Evolutionary conservation across 1,139 yeast species (phyloP), one percentile per base, ranked within the genome.

Genomic region (Eremothecium gossypii): DNA sequence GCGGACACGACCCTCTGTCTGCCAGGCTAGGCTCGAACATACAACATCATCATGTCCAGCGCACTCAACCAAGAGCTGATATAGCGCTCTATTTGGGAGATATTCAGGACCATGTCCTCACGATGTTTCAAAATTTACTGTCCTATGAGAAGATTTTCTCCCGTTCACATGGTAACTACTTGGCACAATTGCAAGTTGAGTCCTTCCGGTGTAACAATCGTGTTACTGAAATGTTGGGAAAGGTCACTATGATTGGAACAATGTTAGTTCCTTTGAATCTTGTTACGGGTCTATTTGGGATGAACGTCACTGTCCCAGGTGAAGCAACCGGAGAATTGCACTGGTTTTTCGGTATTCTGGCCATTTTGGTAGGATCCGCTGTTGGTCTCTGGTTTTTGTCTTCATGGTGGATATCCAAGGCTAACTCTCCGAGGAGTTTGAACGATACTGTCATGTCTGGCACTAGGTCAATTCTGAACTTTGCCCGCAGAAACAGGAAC

Each of bases 171-270:
- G 75, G 95, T 26, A 89, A 89, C 60, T 89, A 89, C 61, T 70
- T 89, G 60, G 96, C 97, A 0, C 96, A 87, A 61, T 70, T 89
- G 55, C 96, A 89, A 61, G 95, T 89, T 40, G 95, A 87, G 63
- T 81, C 93, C 2, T 86, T 89, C 58, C 74, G 83, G 54, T 76
- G 95, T 33, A 87, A 84, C 61, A 82, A 85, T 58, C 77, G 79
- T 53, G 86, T 85, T 32, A 86, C 96, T 1, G 83, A 79, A 53
- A 83, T 89, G 74, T 71, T 91, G 48, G 85, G 95, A 27, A 83
- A 84, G 58, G 95, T 89, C 14, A 89, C 97, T 0, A 62, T 91
- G 44, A 69, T 91, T 40, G 97, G 97, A 73, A 89, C 97, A 0
- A 73, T 89, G 55, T 69, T 91, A 37, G 83, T 91, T 50, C 97